Evolutionary conservation across 2,329 filamentous ascomycete genomes (phyloP), one percentile per base, ranked within the genome.

Genomic region (Microdochium paspali): DNA sequence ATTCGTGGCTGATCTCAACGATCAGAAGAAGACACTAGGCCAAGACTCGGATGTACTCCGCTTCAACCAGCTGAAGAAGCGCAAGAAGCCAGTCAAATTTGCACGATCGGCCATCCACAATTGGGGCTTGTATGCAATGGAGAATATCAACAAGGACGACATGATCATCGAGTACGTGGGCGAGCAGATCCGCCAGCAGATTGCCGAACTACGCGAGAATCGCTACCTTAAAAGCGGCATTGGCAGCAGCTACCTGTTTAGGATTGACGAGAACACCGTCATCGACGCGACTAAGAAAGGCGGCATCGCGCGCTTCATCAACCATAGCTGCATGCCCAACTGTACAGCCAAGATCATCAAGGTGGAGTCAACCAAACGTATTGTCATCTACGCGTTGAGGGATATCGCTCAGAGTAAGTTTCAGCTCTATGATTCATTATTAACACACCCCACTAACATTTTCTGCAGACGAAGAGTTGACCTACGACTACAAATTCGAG

Each of bases 101-200:
- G 93, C 91, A 49, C 82, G 93, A 42, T 98, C 93, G 46, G 93
- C 93, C 43, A 98, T 98, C 58, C 93, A 98, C 69, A 97, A 96
- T 60, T 98, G 93, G 93, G 93, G 93, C 24, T 71, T 98, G 24
- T 98, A 98, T 62, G 90, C 93, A 3, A 91, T 96, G 75, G 93
- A 98, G 68, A 93, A 95, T 61, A 98, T 98, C 53, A 80, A 86
- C 50, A 90, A 91, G 64, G 94, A 95, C 65, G 93, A 98, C 67
- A 96, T 98, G 90, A 98, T 98, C 63, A 98, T 98, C 61, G 93
- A 98, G 69, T 98, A 98, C 63, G 93, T 98, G 10, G 93, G 93
- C 51, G 93, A 98, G 69, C 93, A 95, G 66, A 90, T 98, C 31
- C 82, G 93, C 49, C 93, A 98, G 67, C 89, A 94, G 61, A 93